Evolutionary conservation across 495 filamentous ascomycete genomes (phyloP).

Genomic region (Penicillium chermesinum): DNA sequence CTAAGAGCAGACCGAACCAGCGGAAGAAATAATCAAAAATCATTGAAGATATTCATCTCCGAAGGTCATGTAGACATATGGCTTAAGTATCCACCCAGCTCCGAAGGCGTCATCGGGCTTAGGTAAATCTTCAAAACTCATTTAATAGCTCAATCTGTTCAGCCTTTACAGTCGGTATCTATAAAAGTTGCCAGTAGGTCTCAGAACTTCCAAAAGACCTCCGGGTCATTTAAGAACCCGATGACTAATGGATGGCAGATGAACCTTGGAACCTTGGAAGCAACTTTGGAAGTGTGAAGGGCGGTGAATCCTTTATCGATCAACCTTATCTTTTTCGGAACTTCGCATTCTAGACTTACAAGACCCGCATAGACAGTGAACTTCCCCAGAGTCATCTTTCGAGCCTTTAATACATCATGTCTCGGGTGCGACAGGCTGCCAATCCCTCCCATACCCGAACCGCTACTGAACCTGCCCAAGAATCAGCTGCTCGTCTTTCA

Average conservation of each 20-base stretch:
- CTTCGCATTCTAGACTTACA: not conserved
- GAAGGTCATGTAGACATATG: no score
- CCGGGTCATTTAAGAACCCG: no score
- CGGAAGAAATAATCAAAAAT: no score
- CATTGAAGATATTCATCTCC: no score
- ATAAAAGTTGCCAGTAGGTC: no score
- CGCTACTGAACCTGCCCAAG: slow-evolving; percentile 12
- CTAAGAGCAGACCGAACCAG: not conserved
- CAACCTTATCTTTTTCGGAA: not conserved
- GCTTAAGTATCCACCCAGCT: no score
- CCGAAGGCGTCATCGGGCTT: no score
- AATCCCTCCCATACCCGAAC: slow-evolving; percentile 18
- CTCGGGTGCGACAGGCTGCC: slow-evolving; percentile 23
- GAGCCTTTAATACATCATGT: slow-evolving; percentile 18
- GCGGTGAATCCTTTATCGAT: not conserved
- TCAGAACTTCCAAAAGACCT: no score
- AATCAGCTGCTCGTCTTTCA: slow-evolving; percentile 15
- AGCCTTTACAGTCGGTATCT: no score
- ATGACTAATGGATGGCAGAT: not conserved
- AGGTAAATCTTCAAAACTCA: no score
- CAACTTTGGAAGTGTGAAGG: not conserved
- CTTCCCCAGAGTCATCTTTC: not conserved
- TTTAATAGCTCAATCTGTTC: no score
- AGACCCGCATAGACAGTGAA: no score
- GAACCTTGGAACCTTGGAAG: not conserved